Conservation (phyloP, 345 rosid species). For the Rhizophora apiculata region DNA sequence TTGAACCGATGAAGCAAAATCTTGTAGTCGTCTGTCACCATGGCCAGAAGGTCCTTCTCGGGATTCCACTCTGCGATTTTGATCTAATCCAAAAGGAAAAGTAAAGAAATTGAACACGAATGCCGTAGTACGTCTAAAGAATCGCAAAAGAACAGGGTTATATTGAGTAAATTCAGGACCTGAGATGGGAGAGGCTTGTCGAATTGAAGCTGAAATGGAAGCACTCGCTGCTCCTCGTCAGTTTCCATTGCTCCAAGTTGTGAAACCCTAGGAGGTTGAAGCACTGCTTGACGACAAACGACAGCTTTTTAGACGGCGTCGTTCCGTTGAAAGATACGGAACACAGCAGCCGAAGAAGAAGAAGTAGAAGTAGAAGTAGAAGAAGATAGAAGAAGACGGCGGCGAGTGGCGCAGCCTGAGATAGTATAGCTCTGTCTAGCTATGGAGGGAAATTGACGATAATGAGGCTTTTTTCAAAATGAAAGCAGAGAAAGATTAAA, state of each 20-base stretch:
- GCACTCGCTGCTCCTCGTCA: conserved; percentile 44
- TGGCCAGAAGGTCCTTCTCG: conserved; percentile 79
- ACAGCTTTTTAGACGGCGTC: too few species aligned
- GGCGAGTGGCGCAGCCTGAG: too few species aligned
- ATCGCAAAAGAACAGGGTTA: not conserved
- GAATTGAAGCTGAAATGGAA: conserved; percentile 84
- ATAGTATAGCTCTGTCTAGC: too few species aligned
- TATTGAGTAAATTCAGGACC: conserved; percentile 21
- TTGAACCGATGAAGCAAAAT: conserved; percentile 74
- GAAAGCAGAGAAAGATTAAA: too few species aligned
- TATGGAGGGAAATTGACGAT: too few species aligned
- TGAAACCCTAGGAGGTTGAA: too few species aligned
- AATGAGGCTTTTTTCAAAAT: too few species aligned
- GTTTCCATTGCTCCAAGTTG: conserved; percentile 48
- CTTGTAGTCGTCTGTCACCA: conserved; percentile 80
- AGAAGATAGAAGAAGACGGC: too few species aligned
- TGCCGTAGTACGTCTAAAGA: not conserved
- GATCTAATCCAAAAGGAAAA: conserved; percentile 26
- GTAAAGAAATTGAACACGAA: not conserved
- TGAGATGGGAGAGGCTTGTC: conserved; percentile 80
- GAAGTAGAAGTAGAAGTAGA: too few species aligned
- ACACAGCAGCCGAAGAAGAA: too few species aligned
- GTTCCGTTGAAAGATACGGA: too few species aligned
- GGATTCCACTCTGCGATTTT: conserved; percentile 82
- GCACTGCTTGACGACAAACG: too few species aligned